Evolutionary conservation across 1,284 basidiomycete species (phyloP).

Genomic region (Lentinula novae-zelandiae): DNA sequence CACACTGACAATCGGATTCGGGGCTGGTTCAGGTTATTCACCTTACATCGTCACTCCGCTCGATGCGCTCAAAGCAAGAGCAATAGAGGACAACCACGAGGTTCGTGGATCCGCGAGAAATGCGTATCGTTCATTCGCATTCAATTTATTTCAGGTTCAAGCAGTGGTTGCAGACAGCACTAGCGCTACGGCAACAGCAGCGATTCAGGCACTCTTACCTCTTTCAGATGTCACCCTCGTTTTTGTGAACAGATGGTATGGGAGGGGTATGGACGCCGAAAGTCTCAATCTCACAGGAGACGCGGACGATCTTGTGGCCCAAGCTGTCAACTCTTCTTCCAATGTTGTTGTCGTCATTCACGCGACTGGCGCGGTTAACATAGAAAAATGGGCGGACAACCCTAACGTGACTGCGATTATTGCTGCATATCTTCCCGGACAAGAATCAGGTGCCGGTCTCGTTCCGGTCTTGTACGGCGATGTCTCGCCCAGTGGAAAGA

Average conservation of each 20-base stretch:
- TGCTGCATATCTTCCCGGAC: slow-evolving; percentile 71
- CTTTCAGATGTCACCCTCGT: slow-evolving; percentile 14
- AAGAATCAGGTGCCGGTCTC: slow-evolving; percentile 72
- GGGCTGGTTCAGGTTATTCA: slow-evolving; percentile 15
- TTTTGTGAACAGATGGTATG: slow-evolving; percentile 14
- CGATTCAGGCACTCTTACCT: background rate
- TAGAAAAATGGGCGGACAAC: slow-evolving; percentile 8
- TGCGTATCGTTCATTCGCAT: slow-evolving; percentile 1
- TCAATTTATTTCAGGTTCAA: background rate
- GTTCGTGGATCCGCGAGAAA: background rate
- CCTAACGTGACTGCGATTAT: slow-evolving; percentile 41
- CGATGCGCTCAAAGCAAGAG: slow-evolving; percentile 16
- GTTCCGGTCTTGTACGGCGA: slow-evolving; percentile 71
- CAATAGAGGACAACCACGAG: slow-evolving; percentile 11
- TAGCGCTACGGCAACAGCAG: background rate
- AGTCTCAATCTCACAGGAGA: slow-evolving; percentile 12
- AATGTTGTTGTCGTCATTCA: slow-evolving; percentile 9
- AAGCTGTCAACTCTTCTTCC: slow-evolving; percentile 14
- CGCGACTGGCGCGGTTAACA: slow-evolving; percentile 4
- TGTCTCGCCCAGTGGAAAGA: slow-evolving; percentile 67
- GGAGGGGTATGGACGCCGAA: slow-evolving; percentile 9
- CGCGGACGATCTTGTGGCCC: slow-evolving; percentile 14
- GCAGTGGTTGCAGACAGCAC: background rate
- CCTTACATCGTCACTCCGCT: slow-evolving; percentile 18
- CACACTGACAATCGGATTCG: slow-evolving; percentile 15